Evolutionary conservation across 1,284 basidiomycete species (phyloP), one percentile per base, ranked within the genome.

Genomic region (Marasmius oreades): DNA sequence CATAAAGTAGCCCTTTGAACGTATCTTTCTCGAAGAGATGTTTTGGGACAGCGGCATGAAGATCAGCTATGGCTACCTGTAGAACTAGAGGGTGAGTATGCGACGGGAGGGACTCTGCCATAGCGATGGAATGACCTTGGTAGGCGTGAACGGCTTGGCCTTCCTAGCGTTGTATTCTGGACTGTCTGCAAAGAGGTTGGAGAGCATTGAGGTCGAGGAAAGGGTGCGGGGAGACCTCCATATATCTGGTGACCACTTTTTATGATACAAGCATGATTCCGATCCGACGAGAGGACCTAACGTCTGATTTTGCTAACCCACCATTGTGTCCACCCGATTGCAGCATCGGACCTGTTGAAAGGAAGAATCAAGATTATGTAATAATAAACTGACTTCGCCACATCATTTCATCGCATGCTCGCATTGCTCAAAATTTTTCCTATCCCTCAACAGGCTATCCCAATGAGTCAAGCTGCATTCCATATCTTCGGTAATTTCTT

Each of bases 11-110:
- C 22, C 84, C 87, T 61, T 78, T 78, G 59, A 80, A 55, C 0
- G 88, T 87, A 5, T 80, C 85, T 67, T 86, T 87, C 67, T 89
- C 73, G 67, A 83, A 87, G 67, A 91, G 84, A 68, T 88, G 82
- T 46, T 82, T 81, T 1, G 81, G 81, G 12, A 84, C 67, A 1
- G 71, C 75, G 0, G 76, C 69, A 52, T 75, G 80, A 16, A 84
- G 62, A 55, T 82, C 73, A 4, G 73, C 61, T n/a, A 81, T 63
- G 12, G 78, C 77, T 37, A 74, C 69, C 77, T 65, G 46, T 24
- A 42, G 22, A 24, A 24, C 3, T 84, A 5, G 16, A 26, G 28
- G 34, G 5, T 31, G 11, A 50, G 28, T 26, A 24, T 48, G 26
- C 24, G 2, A 36, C 33, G 24, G 8, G 1, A 18, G 12, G 14